phyloP scores from a whole-genome alignment of 805 yeast genomes.

The Hanseniaspora valbyensis region DNA sequence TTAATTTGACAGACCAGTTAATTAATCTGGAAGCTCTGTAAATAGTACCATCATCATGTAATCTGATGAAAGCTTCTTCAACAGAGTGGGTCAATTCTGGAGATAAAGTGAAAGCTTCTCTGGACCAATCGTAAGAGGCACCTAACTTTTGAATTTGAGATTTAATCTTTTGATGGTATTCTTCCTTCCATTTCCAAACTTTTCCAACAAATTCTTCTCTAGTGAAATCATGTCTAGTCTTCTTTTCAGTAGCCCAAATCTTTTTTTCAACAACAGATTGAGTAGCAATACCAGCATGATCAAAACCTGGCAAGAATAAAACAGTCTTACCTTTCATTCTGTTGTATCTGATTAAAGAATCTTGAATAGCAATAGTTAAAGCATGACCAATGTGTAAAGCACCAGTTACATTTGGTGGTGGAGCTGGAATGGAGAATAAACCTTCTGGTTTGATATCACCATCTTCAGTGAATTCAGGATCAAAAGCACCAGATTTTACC shows the following conservation, averaged over 20 bases:
- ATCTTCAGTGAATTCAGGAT: constrained; percentile 68
- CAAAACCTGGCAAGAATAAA: constrained; percentile 88
- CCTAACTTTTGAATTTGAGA: constrained; percentile 77
- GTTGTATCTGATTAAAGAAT: constrained; percentile 80
- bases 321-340: constrained; percentile 97
- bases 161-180: constrained; percentile 77
- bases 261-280: constrained; percentile 97
- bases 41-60: constrained; percentile 90
- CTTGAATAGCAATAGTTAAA: constrained; percentile 88
- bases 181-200: constrained; percentile 98
- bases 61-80: constrained; percentile 75
- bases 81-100: constrained; percentile 72
- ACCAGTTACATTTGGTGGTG: constrained; percentile 98
- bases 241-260: constrained; percentile 74
- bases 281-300: constrained; percentile 98
- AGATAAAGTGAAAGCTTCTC: constrained; percentile 88
- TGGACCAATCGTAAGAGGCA: constrained; percentile 92
- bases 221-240: constrained; percentile 90
- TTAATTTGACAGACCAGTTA: constrained; percentile 91
- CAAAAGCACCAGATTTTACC: constrained; percentile 76
- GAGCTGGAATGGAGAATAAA: constrained; percentile 84
- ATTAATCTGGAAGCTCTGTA: constrained; percentile 88
- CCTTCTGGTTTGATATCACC: constrained; percentile 78
- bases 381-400: constrained; percentile 98
- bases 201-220: constrained; percentile 78